A percentile compares a stretch with the other conserved stretches of the same genome.
These are phyloP conservation scores for Allantophomopsis lycopodina DNA, from an alignment of 2,329 filamentous ascomycete species.

Conservation along the genomic window DNA sequence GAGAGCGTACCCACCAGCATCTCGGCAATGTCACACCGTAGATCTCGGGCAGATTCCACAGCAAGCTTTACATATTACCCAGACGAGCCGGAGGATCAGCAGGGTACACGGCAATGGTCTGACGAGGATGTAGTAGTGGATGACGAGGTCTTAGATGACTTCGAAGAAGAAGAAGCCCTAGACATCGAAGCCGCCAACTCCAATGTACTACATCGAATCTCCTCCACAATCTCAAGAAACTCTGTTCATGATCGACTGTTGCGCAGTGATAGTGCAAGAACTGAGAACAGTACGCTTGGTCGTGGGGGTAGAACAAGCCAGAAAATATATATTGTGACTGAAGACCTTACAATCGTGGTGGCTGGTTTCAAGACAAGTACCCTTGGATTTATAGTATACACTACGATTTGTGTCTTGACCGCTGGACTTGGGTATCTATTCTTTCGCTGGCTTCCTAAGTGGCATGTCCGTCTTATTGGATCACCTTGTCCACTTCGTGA, in stretches of 20 bases:
- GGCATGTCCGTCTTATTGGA: constrained; percentile 69
- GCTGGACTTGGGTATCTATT: constrained; percentile 71
- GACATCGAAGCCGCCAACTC: constrained; percentile 20
- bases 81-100: constrained; percentile 45
- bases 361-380: constrained; percentile 76
- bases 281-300: constrained; percentile 47
- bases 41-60: constrained; percentile 67
- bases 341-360: constrained; percentile 88
- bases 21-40: constrained; percentile 80
- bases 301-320: constrained; percentile 58
- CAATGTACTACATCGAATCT: constrained; percentile 41
- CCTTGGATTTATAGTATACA: constrained; percentile 55
- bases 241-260: constrained; percentile 53
- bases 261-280: constrained; percentile 56
- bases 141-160: constrained; percentile 20
- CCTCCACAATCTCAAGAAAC: constrained; percentile 42
- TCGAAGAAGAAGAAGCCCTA: constrained; percentile 14
- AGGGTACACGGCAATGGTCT: constrained; percentile 18
- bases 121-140: constrained; percentile 25
- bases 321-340: constrained; percentile 85
- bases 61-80: constrained; percentile 86
- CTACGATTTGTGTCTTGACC: constrained; percentile 56
- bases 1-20: constrained; percentile 93
- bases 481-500: constrained; percentile 52
- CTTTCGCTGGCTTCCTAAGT: constrained; percentile 79